Base-by-base conservation (phyloP, 495 filamentous ascomycete genomes). In the Penicillium angulare region DNA sequence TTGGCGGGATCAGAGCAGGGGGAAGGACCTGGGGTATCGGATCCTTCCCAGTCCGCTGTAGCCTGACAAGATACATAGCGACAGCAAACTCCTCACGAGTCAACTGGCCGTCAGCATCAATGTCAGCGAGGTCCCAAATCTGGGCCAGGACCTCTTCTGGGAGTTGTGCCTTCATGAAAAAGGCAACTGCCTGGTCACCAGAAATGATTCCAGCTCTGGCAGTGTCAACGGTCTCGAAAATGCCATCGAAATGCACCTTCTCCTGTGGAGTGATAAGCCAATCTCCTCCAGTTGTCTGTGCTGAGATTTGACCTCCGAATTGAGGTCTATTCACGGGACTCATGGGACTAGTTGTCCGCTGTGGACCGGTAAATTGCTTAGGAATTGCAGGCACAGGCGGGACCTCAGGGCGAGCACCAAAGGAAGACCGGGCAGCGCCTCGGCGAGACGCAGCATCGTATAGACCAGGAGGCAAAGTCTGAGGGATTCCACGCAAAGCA, bases 111-210 rank as follows among this genome's bases (percentile, higher is more conserved):
- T 92, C 88, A 13, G 89, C 92, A 55, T 87, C 87, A 64, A 97
- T 93, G 76, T 97, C 92, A 5, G 95, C 87, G 18, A 98, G 78
- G 64, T 98, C 95, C 93, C 93, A 98, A 52, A 98, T 95, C 56
- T 89, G 85, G n/a, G 95, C 93, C 15, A 98, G 79, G 7, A 83
- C 83, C 63, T 96, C 95, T 57, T 97, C 92, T 0, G 90, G 80
- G 7, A 98, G 77, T 47, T 87, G 86, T 1, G 92, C 95, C 64
- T 95, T 89, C 64, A 88, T 89, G 65, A 98, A 92, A 66, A 97
- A 98, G 2, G 79, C 75, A 5, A 97, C 93, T n/a, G 95, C 93
- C 66, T 97, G 91, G 49, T 97, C 93, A 60, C 86, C 93, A 43
- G 84, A 93, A 47, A 97, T 93, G 45, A 84, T 84, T 3, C 92